Base-by-base conservation (phyloP, 2,329 filamentous ascomycete genomes). In the Fusarium sp. region DNA sequence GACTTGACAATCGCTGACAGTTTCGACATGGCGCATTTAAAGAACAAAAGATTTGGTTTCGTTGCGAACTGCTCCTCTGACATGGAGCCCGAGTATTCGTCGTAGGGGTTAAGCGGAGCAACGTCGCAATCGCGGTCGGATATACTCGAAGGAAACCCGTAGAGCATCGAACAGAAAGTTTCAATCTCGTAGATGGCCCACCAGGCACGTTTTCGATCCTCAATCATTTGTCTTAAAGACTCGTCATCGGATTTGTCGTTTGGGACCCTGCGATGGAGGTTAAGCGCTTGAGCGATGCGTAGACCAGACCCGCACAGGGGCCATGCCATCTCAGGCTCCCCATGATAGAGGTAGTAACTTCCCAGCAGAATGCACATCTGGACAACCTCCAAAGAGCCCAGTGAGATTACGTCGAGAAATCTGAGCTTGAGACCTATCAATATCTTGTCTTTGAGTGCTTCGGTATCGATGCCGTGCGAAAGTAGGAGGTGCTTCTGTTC, bases 161-260 rank as follows among this genome's bases (percentile, higher is more conserved):
- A 84, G 0, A 81, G 75, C 77, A 84, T 83, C 0, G 82, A 83
- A 62, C 81, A 83, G 24, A 83, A 82, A 0, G 81, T 83, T 40
- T 84, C 83, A 2, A 83, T 80, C 57, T 84, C 83, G 40, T 84
- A 82, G 0, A 84, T 79, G 1, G 83, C 82, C 81, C 82, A 84
- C 83, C 82, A 84, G 11, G 81, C 81, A 0, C 82, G 78, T 20
- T 84, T 83, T 14, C 78, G 62, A 1, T 77, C 75, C 51, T 82
- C 80, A 14, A 70, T 69, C 1, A 33, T 42, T 6, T 64, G 51
- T 5, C 40, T 44, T 8, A 24, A 35, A n/a, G 55, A 3, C 36
- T 31, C 0, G 12, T 20, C 31, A 16, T 4, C 9, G 14, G 20
- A 8, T 2, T 63, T 59, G 7, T 17, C 35, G 11, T 36, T 35